phyloP scores from a whole-genome alignment of 169 alveolate genomes.

The Plasmodium vinckei region DNA sequence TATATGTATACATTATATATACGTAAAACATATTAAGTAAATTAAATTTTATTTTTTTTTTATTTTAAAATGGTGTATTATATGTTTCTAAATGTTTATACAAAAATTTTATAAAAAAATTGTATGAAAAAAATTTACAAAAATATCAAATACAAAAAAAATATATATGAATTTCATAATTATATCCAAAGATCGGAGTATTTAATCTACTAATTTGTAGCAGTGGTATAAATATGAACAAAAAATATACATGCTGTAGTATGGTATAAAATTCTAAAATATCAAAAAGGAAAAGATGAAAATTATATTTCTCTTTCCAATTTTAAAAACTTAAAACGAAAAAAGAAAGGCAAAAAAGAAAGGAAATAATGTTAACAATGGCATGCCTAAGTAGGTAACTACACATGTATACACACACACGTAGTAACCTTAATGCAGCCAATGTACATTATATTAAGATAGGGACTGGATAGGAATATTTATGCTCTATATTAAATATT shows the following conservation, averaged over 20 bases:
- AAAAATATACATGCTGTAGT: too few relatives aligned
- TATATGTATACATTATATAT: neutral
- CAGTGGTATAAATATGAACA: constrained; percentile 22
- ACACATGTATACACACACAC: neutral
- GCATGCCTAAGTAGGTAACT: neutral
- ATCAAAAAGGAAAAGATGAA: neutral
- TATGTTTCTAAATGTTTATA: constrained; percentile 4
- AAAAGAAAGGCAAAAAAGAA: neutral
- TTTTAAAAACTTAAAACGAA: neutral
- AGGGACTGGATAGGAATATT: too few relatives aligned
- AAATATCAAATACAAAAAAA: constrained; percentile 25
- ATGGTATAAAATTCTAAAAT: neutral
- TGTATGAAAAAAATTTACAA: constrained; percentile 18
- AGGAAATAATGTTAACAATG: neutral
- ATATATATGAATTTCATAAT: neutral
- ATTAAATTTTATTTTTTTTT: neutral
- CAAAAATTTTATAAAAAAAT: constrained; percentile 29
- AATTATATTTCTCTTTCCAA: neutral
- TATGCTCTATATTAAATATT: neutral
- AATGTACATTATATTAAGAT: too few relatives aligned
- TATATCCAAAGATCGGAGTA: constrained; percentile 22
- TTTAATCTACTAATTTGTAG: constrained; percentile 6
- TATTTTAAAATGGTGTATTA: neutral
- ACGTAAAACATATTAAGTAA: neutral
- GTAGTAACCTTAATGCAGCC: neutral